These are phyloP conservation scores for Russula brevipes DNA, from an alignment of 768 basidiomycete genomes.

Conservation along the genomic window DNA sequence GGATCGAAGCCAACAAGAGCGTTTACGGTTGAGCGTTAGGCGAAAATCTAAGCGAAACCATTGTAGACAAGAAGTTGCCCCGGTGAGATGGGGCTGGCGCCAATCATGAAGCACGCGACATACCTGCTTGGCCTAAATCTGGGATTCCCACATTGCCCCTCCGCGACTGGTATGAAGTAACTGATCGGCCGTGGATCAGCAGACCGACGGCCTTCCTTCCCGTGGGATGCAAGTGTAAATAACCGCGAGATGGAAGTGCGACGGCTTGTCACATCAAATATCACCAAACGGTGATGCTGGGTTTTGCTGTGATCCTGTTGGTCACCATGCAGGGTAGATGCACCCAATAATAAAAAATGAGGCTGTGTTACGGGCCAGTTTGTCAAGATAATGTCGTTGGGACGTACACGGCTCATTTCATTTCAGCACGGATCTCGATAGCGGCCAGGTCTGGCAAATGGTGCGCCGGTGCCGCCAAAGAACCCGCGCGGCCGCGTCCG, in stretches of 20 bases:
- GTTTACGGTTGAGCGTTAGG: constrained; percentile 12
- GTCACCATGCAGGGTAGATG: constrained; percentile 3
- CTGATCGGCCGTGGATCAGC: constrained; percentile 23
- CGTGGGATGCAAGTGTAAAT: not conserved
- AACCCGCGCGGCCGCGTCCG: not conserved
- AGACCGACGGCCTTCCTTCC: constrained; percentile 5
- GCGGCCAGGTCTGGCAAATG: not conserved
- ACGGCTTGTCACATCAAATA: constrained; percentile 22
- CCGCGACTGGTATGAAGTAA: constrained; percentile 21
- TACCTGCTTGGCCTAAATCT: constrained; percentile 11
- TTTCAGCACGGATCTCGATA: constrained; percentile 14
- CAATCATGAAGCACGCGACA: constrained; percentile 24
- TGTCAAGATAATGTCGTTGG: not conserved
- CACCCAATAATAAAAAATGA: not conserved
- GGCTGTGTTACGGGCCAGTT: constrained; percentile 8
- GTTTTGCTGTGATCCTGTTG: constrained; percentile 1
- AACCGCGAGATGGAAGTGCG: constrained; percentile 5
- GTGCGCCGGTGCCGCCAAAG: constrained; percentile 8
- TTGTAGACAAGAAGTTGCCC: constrained; percentile 17
- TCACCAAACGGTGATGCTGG: constrained; percentile 14
- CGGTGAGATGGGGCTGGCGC: constrained; percentile 18
- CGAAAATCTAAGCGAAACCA: constrained; percentile 18
- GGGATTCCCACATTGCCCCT: constrained; percentile 15
- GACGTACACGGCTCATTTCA: constrained; percentile 7
- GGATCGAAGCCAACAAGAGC: constrained; percentile 17